Base-by-base conservation (phyloP, 306 rosid genomes). In the Fragaria nilgerrensis region DNA sequence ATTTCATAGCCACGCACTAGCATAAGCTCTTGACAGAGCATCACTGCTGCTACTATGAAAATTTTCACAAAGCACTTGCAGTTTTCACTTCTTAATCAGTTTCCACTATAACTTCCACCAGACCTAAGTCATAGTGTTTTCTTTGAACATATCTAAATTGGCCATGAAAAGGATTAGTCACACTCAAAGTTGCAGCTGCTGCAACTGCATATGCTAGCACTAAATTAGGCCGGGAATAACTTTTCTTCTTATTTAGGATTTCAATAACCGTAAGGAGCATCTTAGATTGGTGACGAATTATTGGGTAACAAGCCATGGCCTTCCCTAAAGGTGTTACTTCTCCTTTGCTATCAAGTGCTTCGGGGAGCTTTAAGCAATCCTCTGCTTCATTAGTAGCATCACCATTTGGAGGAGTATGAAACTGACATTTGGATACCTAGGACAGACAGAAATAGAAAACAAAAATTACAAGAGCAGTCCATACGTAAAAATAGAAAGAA, bases 121-220 rank as follows among this genome's bases (percentile, higher is more conserved):
- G 85, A 49, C 78, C 86, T 45, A 79, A 67, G 73, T 81, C 88
- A 29, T 49, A 56, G 76, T 77, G 78, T 63, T 80, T 81, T 44
- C 43, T 75, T 52, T 84, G 83, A 75, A 79, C 86, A 79, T 81
- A 86, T 88, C 91, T 92, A 85, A 85, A 75, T 76, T 82, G 86
- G 79, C 81, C 77, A 45, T 81, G 52, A 65, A 90, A 90, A 67
- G 97, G 94, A 83, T 87, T 87, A 69, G 91, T 83, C 86, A 86
- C 74, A 84, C 96, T 91, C 86, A 91, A 84, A 50, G 97, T 90
- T 9, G 96, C 98, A 70, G 94, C 94, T 25, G 87, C 86, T 76
- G 90, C 93, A 82, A 78, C 87, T 29, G 92, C 88, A 75, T 90
- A 94, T 39, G 96, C 94, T 73, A 92, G 72, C 39, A 91, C 91